Evolutionary conservation across 345 rosid genomes (phyloP), one percentile per base, ranked within the genome.

Genomic region (Arabis alpina): DNA sequence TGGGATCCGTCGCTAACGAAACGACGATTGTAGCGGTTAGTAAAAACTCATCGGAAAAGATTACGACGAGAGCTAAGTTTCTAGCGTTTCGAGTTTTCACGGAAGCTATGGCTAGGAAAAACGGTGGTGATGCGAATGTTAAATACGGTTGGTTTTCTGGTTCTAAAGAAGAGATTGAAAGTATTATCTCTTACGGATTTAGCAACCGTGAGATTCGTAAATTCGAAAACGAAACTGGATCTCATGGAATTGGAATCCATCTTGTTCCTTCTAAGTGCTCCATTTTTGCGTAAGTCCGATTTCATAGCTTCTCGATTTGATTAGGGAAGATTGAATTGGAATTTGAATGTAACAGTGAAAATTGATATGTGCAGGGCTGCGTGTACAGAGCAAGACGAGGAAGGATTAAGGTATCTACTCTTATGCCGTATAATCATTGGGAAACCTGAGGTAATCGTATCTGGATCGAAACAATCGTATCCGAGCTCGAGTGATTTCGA

Each of bases 391-490:
- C 54, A 64, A 19, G 95, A 87, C 63, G 59, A 75, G 25, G 83
- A 88, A 45, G 96, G 90, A 28, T 19, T 82, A 30, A 81, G 86
- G 55, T 83, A 94, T 84, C 58, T 91, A 67, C 71, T 91, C 77
- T 82, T 91, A 16, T 94, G 97, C 60, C 84, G 90, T 19, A 71
- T 91, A 4, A 79, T 91, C n/a, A 54, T 84, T 11, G 96, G 99
- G 53, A 89, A 82, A n/a, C 2, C 79, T 37, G 93, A 94, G 81
- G 16, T 50, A 11, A 77, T 87, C 9, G 67, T 3, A 41, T 74
- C 81, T 2, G 90, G 92, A 5, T 83, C 86, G 15, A 70, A 77
- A 34, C 89, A 89, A 66, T 55, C 45, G 30, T 82, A 56, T 34
- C 97, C 96, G 6, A 84, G 88, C 71, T 87, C 87, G 0, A 40